Percentiles rank a stretch among this genome's conserved stretches.
These are phyloP conservation scores for Heimioporus sp. DNA, from an alignment of 768 basidiomycete species.

Conservation along the genomic window DNA sequence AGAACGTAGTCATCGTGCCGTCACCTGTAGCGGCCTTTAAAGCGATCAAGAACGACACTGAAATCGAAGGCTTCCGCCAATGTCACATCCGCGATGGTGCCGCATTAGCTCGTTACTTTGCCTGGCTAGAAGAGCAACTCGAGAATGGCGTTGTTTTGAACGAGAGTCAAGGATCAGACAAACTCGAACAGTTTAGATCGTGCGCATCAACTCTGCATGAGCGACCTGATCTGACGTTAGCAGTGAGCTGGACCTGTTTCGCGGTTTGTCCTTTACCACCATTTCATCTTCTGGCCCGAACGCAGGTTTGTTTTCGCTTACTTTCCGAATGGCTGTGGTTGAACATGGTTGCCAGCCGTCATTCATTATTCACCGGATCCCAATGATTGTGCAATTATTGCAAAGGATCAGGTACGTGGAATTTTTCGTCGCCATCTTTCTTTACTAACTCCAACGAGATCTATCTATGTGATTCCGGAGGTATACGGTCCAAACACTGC, in stretches of 20 bases:
- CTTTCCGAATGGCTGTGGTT: not conserved
- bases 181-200: constrained; percentile 81
- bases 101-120: constrained; percentile 85
- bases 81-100: constrained; percentile 88
- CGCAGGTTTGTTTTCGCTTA: constrained; percentile 54
- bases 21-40: constrained; percentile 82
- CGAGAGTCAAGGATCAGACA: constrained; percentile 78
- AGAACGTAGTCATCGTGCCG: constrained; percentile 55
- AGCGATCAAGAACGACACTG: constrained; percentile 74
- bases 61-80: constrained; percentile 87
- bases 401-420: constrained; percentile 60
- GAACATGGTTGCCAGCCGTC: constrained; percentile 52
- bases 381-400: constrained; percentile 68
- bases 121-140: constrained; percentile 91
- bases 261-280: constrained; percentile 86
- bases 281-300: constrained; percentile 94
- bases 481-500: constrained; percentile 31
- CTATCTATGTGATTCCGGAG: constrained; percentile 87
- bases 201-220: constrained; percentile 37
- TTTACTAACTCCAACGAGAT: constrained; percentile 46
- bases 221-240: not conserved
- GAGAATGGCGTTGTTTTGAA: constrained; percentile 56
- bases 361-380: constrained; percentile 91
- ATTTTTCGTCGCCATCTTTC: not conserved
- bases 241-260: constrained; percentile 78